Conservation (phyloP, 2,329 filamentous ascomycete species). For the Graphiopsis chlorocephala region DNA sequence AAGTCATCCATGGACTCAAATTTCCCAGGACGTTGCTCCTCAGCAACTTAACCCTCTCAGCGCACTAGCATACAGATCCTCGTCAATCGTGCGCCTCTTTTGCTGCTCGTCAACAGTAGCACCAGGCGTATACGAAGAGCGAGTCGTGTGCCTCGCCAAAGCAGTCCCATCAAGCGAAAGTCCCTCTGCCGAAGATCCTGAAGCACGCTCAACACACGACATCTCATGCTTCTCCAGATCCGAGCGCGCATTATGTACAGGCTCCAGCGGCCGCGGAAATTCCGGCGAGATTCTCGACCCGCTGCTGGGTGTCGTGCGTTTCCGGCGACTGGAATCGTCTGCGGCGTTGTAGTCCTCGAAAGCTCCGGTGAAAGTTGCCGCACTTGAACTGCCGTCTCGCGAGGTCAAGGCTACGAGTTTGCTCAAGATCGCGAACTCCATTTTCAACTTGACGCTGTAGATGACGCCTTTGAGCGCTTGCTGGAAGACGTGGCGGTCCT, state of each 20-base stretch:
- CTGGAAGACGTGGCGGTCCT: slow-evolving; percentile 28
- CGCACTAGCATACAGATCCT: slow-evolving; percentile 12
- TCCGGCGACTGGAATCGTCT: not conserved
- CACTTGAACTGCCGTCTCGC: not conserved
- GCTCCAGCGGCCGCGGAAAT: not conserved
- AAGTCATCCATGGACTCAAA: not conserved
- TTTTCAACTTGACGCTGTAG: slow-evolving; percentile 40
- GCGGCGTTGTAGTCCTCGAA: slow-evolving; percentile 11
- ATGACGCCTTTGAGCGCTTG: slow-evolving; percentile 36
- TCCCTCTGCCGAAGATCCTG: slow-evolving; percentile 1
- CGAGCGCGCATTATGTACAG: not conserved
- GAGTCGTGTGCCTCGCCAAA: not conserved
- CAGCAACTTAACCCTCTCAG: slow-evolving; percentile 1
- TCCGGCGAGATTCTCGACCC: not conserved
- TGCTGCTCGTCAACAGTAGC: slow-evolving; percentile 4
- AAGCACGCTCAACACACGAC: not conserved
- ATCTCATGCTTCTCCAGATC: slow-evolving; percentile 4
- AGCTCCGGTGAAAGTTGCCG: slow-evolving; percentile 6
- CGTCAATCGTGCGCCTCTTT: not conserved
- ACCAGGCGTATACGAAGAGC: not conserved
- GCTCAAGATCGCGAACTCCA: slow-evolving; percentile 53
- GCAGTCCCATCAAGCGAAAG: not conserved
- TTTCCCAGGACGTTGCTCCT: not conserved
- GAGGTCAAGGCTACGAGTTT: slow-evolving; percentile 23
- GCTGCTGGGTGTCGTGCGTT: not conserved